Evolutionary conservation across 2,329 filamentous ascomycete genomes (phyloP), one percentile per base, ranked within the genome.

Genomic region (Dothideomycetes sp.): DNA sequence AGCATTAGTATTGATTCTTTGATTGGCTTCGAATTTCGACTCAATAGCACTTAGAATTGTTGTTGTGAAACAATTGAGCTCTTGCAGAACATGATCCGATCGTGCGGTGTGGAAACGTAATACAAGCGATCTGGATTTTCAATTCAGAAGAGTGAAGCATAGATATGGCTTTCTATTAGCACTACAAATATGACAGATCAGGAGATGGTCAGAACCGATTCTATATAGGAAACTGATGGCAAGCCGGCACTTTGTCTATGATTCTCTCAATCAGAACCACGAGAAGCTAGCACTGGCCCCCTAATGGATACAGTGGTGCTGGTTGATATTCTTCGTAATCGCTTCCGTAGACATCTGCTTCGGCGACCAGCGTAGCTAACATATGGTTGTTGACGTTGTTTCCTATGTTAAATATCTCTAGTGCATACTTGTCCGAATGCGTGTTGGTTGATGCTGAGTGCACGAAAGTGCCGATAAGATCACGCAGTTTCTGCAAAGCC

Each of bases 361-460:
- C 36, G 16, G 36, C 36, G 27, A 37, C 12, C 11, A 37, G 4
- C 22, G 36, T 37, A 14, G 27, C 36, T 31, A 37, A 8, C 36
- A 37, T 37, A 11, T 37, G 27, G 5, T 37, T 31, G 16, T 7
- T 37, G 27, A 14, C 12, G 11, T 19, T n/a, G 22, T 31, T 31
- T 2, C 9, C 8, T 10, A 19, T 5, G 27, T 31, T 31, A 14
- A 37, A 14, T 30, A 37, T 31, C 27, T 37, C 36, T 15, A 37
- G 12, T 7, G 36, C 36, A 31, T 37, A 37, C 36, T 19, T 37
- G 36, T 37, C 36, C 36, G 36, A 37, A 8, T 31, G 36, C 4
- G n/a, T 37, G 12, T 5, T 37, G 16, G 27, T 37, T 19, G 22
- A 37, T 31, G 36, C 16, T 14, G 27, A 19, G 4, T 37, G 10